Evolutionary conservation across 345 rosid genomes (phyloP), one percentile per base, ranked within the genome.

Genomic region (Camelina sativa): DNA sequence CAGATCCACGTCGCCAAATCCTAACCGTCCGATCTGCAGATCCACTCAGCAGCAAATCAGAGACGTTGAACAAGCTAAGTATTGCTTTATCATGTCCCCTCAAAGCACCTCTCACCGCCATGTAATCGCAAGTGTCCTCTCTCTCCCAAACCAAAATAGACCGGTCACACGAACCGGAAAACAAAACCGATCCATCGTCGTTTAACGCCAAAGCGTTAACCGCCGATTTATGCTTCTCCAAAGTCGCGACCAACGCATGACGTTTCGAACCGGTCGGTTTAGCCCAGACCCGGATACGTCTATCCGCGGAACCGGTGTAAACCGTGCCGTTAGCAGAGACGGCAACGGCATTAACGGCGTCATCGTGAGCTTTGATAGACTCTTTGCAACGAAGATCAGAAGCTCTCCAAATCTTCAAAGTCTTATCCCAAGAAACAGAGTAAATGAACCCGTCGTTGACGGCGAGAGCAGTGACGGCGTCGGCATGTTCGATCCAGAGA

Each of bases 101-200:
- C 80, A 94, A 64, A 2, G 98, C 97, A 12, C 98, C 96, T 1
- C 84, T 84, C 57, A 91, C 89, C 10, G 59, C 80, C 97, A 91
- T 88, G 82, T 87, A 83, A 65, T 79, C 82, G 3, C 86, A 90
- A 8, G 86, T 86, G 66, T 87, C 97, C 59, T 94, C 97, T 72
- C 87, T 88, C 76, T 86, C 95, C 98, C 98, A 94, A 58, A 94
- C 95, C 87, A 90, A 47, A 62, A 94, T 94, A 23, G 97, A 91
- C 47, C 98, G 88, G 81, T 94, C 98, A 70, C 96, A 94, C 12
- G 98, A 89, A 6, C 97, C 98, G 11, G 96, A 94, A 44, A 91
- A 94, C 75, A 94, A 69, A 5, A 86, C 86, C 56, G 95, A 86
- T 12, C 95, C 98, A 72, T 90, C 93, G 57, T 70, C 82, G 81